Conservation (phyloP, 225 moss, liverwort and hornwort species). For the Climacium dendroides region DNA sequence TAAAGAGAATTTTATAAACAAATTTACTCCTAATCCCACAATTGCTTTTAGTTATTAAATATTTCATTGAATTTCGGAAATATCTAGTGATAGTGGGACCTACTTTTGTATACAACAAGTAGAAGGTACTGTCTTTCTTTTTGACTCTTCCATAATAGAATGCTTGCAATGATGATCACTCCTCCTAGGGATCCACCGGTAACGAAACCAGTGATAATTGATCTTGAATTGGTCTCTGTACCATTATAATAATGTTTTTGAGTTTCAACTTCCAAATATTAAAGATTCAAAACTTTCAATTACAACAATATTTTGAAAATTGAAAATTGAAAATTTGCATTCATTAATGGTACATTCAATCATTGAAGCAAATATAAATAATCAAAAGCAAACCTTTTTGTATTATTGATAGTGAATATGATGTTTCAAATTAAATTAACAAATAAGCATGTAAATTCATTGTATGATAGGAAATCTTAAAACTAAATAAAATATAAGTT, state of each 20-base stretch:
- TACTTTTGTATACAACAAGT: background rate
- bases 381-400: background rate
- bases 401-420: background rate
- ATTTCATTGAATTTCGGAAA: background rate
- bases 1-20: too few relatives aligned
- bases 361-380: background rate
- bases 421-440: background rate
- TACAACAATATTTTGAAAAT: background rate
- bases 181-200: background rate
- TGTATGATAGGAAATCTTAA: background rate
- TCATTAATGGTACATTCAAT: too few relatives aligned
- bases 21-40: background rate
- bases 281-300: background rate
- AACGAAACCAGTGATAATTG: background rate
- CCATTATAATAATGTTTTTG: background rate
- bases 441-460: fast-evolving
- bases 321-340: background rate
- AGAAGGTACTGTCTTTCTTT: background rate
- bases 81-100: background rate
- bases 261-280: background rate
- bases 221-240: background rate
- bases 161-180: background rate
- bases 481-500: background rate
- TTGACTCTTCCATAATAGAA: background rate
- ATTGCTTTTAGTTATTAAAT: background rate